Evolutionary conservation across 2,329 filamentous ascomycete genomes (phyloP), one percentile per base, ranked within the genome.

Genomic region (Mariannaea sp.): DNA sequence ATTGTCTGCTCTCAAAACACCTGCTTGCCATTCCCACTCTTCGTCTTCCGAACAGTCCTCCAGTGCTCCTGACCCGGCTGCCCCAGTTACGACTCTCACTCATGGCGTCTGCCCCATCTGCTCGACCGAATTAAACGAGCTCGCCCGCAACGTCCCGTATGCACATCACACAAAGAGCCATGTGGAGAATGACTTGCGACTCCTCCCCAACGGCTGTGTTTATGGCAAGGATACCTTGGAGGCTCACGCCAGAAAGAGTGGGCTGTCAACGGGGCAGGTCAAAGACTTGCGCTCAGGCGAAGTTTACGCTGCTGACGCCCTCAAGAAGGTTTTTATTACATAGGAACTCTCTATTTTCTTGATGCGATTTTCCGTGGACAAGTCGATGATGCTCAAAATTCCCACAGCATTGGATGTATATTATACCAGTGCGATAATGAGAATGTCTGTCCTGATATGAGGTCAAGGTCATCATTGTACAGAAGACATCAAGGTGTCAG

Each of bases 161-260:
- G 94, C 94, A 3, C 89, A 96, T 67, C 94, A 99, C 71, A 92
- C 89, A 24, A 95, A 95, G 78, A 96, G 91, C 69, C 89, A 91
- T 57, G 90, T 97, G 24, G 93, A 96, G 68, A 85, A 85, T 39
- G 92, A 97, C 68, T 82, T 94, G 1, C 82, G 96, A 16, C 82
- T 97, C 36, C 74, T 99, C 50, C 94, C 94, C 19, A 97, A 96
- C 70, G 87, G 89, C 1, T 81, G 90, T 46, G 88, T 95, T 8
- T 97, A 96, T 69, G 90, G 93, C 16, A 81, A 84, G 53, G 83
- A 88, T 50, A 79, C 87, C 44, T 77, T 99, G 43, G 77, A 88
- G 56, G 83, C 89, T 51, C 85, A 94, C 70, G 90, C 92, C 50
- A 82, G 84, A 66, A 97, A 96, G 75, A 78, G 91, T 0, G 89